These are phyloP conservation scores for Emydomyces testavorans DNA, from an alignment of 2,329 filamentous ascomycete species.

Conservation along the genomic window DNA sequence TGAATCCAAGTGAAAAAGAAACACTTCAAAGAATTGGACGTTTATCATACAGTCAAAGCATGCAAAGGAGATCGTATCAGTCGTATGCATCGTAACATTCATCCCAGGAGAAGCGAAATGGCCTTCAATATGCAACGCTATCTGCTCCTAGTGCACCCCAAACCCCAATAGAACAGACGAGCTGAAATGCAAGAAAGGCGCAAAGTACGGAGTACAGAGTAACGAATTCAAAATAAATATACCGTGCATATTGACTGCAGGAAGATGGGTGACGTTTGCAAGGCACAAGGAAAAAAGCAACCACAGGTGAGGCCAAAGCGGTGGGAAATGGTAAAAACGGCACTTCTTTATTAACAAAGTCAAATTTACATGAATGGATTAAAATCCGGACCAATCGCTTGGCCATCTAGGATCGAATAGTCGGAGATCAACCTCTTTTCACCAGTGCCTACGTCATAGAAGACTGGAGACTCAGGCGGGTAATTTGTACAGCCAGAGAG, in stretches of 20 bases:
- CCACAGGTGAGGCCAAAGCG: constrained; percentile 3
- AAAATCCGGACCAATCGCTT: constrained; percentile 12
- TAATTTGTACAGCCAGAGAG: constrained; percentile 24
- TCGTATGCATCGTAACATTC: constrained; percentile 6
- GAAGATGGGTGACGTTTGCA: constrained; percentile 9
- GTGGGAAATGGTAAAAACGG: constrained; percentile 10
- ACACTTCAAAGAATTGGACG: not conserved
- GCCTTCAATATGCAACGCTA: not conserved
- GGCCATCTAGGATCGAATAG: constrained; percentile 10
- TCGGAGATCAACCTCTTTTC: constrained; percentile 12
- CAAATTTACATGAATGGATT: constrained; percentile 13
- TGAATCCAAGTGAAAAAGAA: not conserved
- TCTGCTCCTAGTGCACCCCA: constrained; percentile 7
- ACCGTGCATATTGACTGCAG: constrained; percentile 7
- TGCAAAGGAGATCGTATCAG: not conserved
- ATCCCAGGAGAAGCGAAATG: constrained; percentile 5
- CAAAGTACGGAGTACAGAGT: not conserved
- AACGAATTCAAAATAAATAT: constrained; percentile 4
- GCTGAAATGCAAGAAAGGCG: constrained; percentile 4
- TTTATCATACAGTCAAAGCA: constrained; percentile 10
- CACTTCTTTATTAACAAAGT: constrained; percentile 10
- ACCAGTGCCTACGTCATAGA: constrained; percentile 20
- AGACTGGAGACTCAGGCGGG: constrained; percentile 21
- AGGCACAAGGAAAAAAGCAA: constrained; percentile 8
- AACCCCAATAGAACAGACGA: not conserved